Evolutionary conservation across 164 flowering plant genomes (phyloP), one percentile per base, ranked within the genome.

Genomic region (Malania oleifera): DNA sequence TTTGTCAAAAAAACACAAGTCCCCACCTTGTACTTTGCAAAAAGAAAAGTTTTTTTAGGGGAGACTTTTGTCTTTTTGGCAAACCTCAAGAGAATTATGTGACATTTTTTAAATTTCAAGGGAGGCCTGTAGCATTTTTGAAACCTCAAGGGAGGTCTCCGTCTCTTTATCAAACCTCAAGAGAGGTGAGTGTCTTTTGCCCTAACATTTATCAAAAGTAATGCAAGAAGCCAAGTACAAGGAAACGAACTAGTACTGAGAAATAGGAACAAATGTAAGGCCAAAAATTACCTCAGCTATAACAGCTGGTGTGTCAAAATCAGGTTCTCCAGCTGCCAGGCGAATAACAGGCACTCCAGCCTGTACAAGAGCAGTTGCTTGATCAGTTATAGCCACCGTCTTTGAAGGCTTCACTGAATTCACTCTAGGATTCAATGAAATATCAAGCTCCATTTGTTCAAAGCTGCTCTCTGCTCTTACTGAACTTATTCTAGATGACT

Each of bases 271-370:
- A 44, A 23, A 9, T 13, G 7, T 28, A 31, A 7, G 26, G 35
- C 29, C 38, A 7, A 28, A 31, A 18, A 35, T 44, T 39, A 92
- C 98, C 92, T 93, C 92, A 9, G 87, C 79, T 61, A 93, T 78
- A 14, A 56, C 69, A 18, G 80, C 59, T 50, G 99, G 99, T 34
- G 99, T 90, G 62, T 90, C 95, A 47, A 93, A 93, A 76, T 93
- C 97, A 41, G 99, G 97, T 66, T 93, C 99, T 54, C 99, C 99
- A 27, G 93, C 97, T 8, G 99, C 93, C 60, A 93, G 69, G 18
- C 81, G 65, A 20, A 93, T 90, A 47, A 93, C 91, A 51, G 97
- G 96, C 25, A 88, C 86, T 23, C 99, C 97, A 49, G 96, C 87
- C 79, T 83, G 85, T 35, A 65, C 81, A 50, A 93, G 95, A 22